Evolutionary conservation across 371 early-diverging fungal genomes (phyloP).

Genomic region (Mortierella sp.): DNA sequence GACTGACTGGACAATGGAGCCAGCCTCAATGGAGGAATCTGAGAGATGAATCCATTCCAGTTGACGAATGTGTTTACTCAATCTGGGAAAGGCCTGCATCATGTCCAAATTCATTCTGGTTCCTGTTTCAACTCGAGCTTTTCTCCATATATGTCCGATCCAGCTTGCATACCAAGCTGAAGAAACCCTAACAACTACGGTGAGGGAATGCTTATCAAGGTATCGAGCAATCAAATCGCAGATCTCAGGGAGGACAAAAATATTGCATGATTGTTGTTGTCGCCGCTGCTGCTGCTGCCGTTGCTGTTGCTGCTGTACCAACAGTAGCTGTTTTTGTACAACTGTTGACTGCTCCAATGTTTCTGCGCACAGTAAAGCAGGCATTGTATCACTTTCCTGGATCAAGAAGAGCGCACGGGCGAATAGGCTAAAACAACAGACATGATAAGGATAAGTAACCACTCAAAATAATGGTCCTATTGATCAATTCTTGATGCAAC

Average conservation of each 20-base stretch:
- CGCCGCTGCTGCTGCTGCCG: neutral
- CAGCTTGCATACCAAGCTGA: slow-evolving; percentile 31
- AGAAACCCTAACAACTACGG: slow-evolving; percentile 32
- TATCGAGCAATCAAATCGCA: slow-evolving; percentile 37
- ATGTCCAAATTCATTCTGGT: slow-evolving; percentile 9
- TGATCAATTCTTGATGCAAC: neutral
- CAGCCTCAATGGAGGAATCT: neutral
- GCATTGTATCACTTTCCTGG: slow-evolving; percentile 17
- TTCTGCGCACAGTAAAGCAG: slow-evolving; percentile 29
- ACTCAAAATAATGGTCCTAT: neutral
- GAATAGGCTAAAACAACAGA: slow-evolving; percentile 1
- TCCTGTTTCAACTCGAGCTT: slow-evolving; percentile 34
- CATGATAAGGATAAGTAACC: neutral
- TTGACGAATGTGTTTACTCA: slow-evolving; percentile 38
- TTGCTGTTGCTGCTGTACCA: neutral
- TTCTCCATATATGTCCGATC: slow-evolving; percentile 45
- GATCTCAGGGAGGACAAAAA: slow-evolving; percentile 40
- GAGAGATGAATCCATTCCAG: slow-evolving; percentile 38
- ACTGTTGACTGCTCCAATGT: neutral
- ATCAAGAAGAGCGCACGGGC: slow-evolving; percentile 8
- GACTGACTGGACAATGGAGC: slow-evolving; percentile 1
- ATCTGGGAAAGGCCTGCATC: slow-evolving; percentile 26
- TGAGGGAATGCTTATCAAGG: slow-evolving; percentile 32
- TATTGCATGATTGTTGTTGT: neutral
- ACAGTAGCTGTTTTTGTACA: slow-evolving; percentile 4